A percentile compares a stretch with the other conserved stretches of the same genome.
Conservation (phyloP, 1,284 basidiomycete species). For the Volvariella surrecta region DNA sequence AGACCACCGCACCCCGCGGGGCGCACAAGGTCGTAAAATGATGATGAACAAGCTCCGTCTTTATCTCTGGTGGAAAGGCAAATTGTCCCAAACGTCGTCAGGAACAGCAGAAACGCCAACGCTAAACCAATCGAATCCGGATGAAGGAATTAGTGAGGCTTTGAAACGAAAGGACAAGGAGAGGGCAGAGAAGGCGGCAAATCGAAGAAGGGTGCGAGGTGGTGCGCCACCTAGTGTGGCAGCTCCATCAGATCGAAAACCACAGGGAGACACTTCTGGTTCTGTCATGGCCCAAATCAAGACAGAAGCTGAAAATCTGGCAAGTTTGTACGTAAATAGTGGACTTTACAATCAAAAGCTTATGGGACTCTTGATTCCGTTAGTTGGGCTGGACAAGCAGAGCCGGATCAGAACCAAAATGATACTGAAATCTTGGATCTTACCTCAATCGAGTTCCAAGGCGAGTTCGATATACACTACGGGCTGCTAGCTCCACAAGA, state of each 20-base stretch:
- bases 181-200: conserved; percentile 42
- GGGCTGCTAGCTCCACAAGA: conserved; percentile 78
- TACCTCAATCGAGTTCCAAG: conserved; percentile 22
- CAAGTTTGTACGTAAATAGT: conserved; percentile 45
- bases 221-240: conserved; percentile 41
- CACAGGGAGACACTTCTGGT: conserved; percentile 16
- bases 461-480: conserved; percentile 73
- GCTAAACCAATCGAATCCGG: neutral
- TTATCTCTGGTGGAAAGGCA: conserved; percentile 81
- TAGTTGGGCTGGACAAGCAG: conserved; percentile 21
- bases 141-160: conserved; percentile 34
- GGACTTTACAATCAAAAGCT: neutral
- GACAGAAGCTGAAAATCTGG: conserved; percentile 47
- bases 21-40: conserved; percentile 62
- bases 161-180: conserved; percentile 69
- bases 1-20: conserved; percentile 47
- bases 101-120: conserved; percentile 16
- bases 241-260: conserved; percentile 13
- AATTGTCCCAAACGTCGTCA: conserved; percentile 32
- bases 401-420: conserved; percentile 10
- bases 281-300: conserved; percentile 29
- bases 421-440: conserved; percentile 16
- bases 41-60: conserved; percentile 67
- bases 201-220: conserved; percentile 55
- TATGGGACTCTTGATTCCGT: neutral